Base-by-base conservation (phyloP, 495 filamentous ascomycete genomes). In the Talaromyces borbonicus region DNA sequence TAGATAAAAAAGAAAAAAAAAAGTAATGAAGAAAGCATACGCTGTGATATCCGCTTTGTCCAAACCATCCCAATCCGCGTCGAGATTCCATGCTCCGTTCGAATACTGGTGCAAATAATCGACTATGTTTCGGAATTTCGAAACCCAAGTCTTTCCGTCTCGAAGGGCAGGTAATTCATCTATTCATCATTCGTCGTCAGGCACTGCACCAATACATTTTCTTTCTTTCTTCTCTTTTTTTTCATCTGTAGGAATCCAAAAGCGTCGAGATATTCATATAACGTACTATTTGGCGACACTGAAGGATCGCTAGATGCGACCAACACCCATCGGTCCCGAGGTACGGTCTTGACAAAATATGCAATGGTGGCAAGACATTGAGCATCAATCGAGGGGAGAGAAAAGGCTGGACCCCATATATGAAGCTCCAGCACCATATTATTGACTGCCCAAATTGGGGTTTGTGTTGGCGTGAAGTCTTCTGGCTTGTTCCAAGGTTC, bases 391-490 rank as follows among this genome's bases (percentile, higher is more conserved):
- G 90, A 96, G 8, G 90, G 84, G 30, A 96, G 76, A 22, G 72
- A 73, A 61, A 93, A 93, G 27, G 83, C 89, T 25, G 88, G 85
- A 31, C 92, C 90, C 86, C 87, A 95, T 51, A 95, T 76, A 60
- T 95, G 85, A 30, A 97, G 77, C 72, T 90, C 79, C 11, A 94
- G 68, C 49, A 79, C 35, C 35, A 38, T 38, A 4, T 38, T 38
- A 9, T 19, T 20, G 15, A 20, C 35, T 38, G 15, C 9, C 5
- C 32, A 5, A 20, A 3, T 22, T n/a, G 18, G 14, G 16, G 14
- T 38, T 20, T 38, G 16, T 23, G 19, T 20, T 38, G 19, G 26
- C 26, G 26, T 29, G 26, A 29, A n/a, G n/a, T n/a, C n/a, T n/a
- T n/a, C n/a, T n/a, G n/a, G n/a, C n/a, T n/a, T n/a, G n/a, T n/a